Evolutionary conservation across 805 yeast genomes (phyloP).

Genomic region (Schwanniomyces occidentalis): DNA sequence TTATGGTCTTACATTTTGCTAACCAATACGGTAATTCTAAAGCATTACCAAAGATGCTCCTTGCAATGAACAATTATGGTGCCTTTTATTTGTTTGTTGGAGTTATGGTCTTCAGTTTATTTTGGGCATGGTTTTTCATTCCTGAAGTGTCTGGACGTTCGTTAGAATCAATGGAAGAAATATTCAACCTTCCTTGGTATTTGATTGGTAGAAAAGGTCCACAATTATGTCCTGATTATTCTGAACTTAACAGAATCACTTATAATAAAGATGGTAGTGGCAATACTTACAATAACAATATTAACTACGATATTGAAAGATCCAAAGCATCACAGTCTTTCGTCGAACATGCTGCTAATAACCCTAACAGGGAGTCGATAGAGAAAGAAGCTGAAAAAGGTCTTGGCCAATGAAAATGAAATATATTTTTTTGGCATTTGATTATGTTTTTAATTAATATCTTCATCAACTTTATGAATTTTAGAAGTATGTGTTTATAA

Average conservation of each 20-base stretch:
- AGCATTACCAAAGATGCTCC: constrained; percentile 53
- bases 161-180: constrained; percentile 52
- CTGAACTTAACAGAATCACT: constrained; percentile 37
- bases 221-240: constrained; percentile 51
- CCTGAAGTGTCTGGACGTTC: constrained; percentile 54
- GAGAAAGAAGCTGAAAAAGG: too few relatives aligned
- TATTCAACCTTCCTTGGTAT: constrained; percentile 58
- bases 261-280: constrained; percentile 17
- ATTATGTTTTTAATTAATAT: too few relatives aligned
- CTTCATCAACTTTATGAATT: too few relatives aligned
- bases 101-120: constrained; percentile 40
- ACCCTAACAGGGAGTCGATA: too few relatives aligned
- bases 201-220: constrained; percentile 56
- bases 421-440: too few relatives aligned
- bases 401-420: too few relatives aligned
- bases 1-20: constrained; percentile 57
- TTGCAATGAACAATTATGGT: constrained; percentile 47
- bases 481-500: too few relatives aligned
- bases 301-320: constrained; percentile 9
- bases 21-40: constrained; percentile 59
- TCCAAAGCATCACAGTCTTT: constrained; percentile 11
- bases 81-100: constrained; percentile 53
- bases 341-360: too few relatives aligned
- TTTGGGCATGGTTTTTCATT: constrained; percentile 49
- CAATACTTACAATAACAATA: constrained; percentile 9